Conservation (phyloP, 768 basidiomycete species). For the Pisolithus marmoratus region DNA sequence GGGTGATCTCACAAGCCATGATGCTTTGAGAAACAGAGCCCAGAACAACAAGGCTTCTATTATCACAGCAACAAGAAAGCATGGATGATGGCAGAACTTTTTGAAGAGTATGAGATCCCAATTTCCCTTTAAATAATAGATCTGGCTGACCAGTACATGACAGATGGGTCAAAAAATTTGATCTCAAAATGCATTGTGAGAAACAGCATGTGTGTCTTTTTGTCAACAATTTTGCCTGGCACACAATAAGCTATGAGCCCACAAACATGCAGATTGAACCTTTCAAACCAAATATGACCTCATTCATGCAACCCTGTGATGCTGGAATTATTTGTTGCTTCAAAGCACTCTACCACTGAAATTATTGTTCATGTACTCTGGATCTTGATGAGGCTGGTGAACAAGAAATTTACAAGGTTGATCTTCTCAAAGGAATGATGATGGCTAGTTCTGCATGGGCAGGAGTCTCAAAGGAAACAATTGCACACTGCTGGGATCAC, state of each 20-base stretch:
- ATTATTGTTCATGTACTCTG: constrained; percentile 12
- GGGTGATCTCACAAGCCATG: too few species aligned
- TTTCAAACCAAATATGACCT: neutral
- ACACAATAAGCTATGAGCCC: constrained; percentile 4
- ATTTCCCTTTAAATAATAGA: too few species aligned
- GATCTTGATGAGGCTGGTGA: constrained; percentile 28
- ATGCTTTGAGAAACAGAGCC: too few species aligned
- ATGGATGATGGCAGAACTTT: too few species aligned
- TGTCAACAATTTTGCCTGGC: constrained; percentile 5
- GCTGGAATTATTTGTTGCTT: constrained; percentile 18
- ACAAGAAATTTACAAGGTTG: constrained; percentile 31
- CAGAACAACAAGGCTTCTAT: too few species aligned
- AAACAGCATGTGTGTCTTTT: constrained; percentile 6
- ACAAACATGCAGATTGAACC: neutral
- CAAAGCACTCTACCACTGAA: constrained; percentile 8
- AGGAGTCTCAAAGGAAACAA: constrained; percentile 17
- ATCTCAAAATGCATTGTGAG: constrained; percentile 7
- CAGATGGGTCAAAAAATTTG: constrained; percentile 22
- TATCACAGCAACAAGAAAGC: too few species aligned
- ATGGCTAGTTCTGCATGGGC: constrained; percentile 29
- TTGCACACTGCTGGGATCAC: too few species aligned
- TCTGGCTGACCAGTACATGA: too few species aligned
- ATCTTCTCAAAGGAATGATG: constrained; percentile 28
- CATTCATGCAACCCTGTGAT: neutral
- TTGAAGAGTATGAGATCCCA: too few species aligned